Evolutionary conservation across 768 basidiomycete species (phyloP).

Genomic region (Amanita pallidorosea): DNA sequence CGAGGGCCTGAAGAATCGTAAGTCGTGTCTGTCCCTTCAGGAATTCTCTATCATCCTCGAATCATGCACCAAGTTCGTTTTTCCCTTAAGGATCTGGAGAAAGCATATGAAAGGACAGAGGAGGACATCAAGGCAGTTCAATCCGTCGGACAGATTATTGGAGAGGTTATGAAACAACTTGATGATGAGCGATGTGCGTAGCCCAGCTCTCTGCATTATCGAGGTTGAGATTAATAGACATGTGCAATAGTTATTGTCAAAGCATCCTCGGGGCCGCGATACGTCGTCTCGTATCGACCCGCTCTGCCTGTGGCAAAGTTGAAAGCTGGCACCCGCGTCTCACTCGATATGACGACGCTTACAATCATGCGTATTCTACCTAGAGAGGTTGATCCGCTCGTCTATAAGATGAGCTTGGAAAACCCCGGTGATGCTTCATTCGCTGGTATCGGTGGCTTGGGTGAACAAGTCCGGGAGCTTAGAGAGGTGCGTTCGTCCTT

Average conservation of each 20-base stretch:
- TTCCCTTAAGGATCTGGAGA: conserved; percentile 81
- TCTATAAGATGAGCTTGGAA: conserved; percentile 99
- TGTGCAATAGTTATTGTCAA: conserved; percentile 80
- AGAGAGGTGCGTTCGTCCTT: conserved; percentile 52
- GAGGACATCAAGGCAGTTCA: conserved; percentile 99
- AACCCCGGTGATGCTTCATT: conserved; percentile 94
- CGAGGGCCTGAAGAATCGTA: conserved; percentile 84
- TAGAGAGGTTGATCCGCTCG: conserved; percentile 93
- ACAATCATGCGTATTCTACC: conserved; percentile 99
- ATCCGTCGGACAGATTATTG: conserved; percentile 97
- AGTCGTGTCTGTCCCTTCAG: conserved; percentile 17
- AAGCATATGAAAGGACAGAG: conserved; percentile 89
- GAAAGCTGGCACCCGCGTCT: conserved; percentile 89
- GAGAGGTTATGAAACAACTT: conserved; percentile 96
- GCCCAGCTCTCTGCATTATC: neutral
- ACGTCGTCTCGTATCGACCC: conserved; percentile 95
- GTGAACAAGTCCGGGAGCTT: conserved; percentile 93
- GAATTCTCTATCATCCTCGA: neutral
- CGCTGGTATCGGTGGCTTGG: conserved; percentile 92
- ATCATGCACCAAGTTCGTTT: conserved; percentile 57
- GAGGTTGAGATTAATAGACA: neutral
- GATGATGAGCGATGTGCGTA: conserved; percentile 93
- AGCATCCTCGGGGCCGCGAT: conserved; percentile 95
- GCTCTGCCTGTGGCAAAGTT: conserved; percentile 87
- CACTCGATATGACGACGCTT: conserved; percentile 97